Base-by-base conservation (phyloP, 179 eudicot genomes). In the Drosera spatulata region DNA sequence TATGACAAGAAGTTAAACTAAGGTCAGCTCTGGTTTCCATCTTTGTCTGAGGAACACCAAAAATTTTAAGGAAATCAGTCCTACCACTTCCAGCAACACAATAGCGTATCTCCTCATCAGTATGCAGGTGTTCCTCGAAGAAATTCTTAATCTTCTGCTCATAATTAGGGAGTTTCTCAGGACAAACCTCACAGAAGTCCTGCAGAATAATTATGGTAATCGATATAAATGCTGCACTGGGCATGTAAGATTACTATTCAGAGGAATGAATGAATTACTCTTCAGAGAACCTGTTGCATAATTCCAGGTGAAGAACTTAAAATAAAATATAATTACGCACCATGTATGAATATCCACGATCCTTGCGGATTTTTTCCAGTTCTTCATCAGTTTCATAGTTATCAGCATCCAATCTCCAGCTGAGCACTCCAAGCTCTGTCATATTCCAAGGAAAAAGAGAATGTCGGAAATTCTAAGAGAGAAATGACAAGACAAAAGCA, bases 71-170 rank as follows among this genome's bases (percentile, higher is more conserved):
- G 43, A 14, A 47, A 14, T 38, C 40, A 14, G 61, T 45, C 79
- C 9, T 81, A 93, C 99, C 99, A 79, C 93, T 86, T 71, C 99
- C 99, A 41, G 88, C 86, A 45, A 93, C 80, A 75, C 86, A 79
- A 64, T 89, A 93, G 57, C 99, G 96, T 74, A 93, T 93, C 80
- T 93, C 99, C 73, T 93, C 99, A 73, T 93, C 99, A 38, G 96
- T 93, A 80, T 93, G 99, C 61, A 93, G 84, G 70, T 93, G 96
- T 62, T 93, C 99, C 65, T 89, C 95, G 53, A 57, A 93, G 69
- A 93, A 89, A 69, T 78, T 69, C 71, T 93, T 93, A 56, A 89
- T 93, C 62, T 93, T 93, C 63, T 78, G 80, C 5, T 89, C 95
- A 76, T 93, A 93, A 66, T 93, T 93, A 39, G 95, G 94, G 61